Evolutionary conservation across 2,329 filamentous ascomycete species (phyloP), one percentile per base, ranked within the genome.

Genomic region (Exophiala viscosa): DNA sequence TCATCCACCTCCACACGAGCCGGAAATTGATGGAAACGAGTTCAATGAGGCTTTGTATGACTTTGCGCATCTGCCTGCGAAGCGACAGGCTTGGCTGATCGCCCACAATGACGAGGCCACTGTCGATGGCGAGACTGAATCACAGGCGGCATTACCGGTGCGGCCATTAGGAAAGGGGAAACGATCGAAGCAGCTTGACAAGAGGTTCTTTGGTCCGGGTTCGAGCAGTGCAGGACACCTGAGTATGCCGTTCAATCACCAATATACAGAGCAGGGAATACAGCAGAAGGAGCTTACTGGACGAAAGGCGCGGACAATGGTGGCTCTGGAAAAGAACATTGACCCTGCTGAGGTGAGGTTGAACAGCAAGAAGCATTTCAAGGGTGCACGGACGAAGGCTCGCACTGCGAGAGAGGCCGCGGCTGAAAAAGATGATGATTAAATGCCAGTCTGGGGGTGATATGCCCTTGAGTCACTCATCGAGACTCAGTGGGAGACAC

Each of bases 11-110:
- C 91, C 91, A 0, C 74, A 74, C 3, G 80, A 85, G 28, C 73
- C 77, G 5, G 70, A 75, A 2, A 82, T 87, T 35, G 87, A 96
- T 62, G 76, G 83, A 0, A 73, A 75, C 44, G 82, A 86, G 48
- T 99, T 97, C 78, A 99, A 99, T 73, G 76, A 78, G 45, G 91
- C 95, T 54, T 83, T 97, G 3, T 97, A 97, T 70, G 87, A 95
- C 65, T 76, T 86, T 41, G 77, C 79, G 0, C 88, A 96, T 66
- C 79, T 97, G 3, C 92, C 92, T 0, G 82, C 85, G 59, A 93
- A 90, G 71, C 83, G 91, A 45, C 84, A 87, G 46, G 83, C 81
- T 5, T 82, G 83, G 20, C 75, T 90, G 43, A 63, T 72, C 41
- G 61, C 66, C 38, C 70, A 70, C 42, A 74, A 78, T 36, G 70